These are phyloP conservation scores for Suhomyces prunicola DNA, from an alignment of 805 yeast species.

Conservation along the genomic window DNA sequence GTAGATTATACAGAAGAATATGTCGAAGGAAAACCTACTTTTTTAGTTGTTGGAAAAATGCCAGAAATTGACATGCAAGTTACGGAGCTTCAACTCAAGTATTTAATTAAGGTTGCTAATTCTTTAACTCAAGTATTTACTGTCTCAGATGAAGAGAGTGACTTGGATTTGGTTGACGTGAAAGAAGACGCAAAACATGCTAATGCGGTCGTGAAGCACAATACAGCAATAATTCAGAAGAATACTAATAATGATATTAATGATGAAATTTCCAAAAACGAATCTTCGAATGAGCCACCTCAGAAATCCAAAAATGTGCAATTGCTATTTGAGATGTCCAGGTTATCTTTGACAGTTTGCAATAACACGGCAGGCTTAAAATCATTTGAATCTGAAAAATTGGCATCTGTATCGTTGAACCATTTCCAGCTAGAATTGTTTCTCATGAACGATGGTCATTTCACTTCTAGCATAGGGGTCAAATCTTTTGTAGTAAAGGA, in stretches of 20 bases:
- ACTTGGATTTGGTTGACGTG: slow-evolving; percentile 49
- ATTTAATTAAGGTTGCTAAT: slow-evolving; percentile 52
- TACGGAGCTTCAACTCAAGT: slow-evolving; percentile 70
- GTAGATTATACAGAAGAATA: slow-evolving; percentile 52
- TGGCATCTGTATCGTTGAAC: slow-evolving; percentile 48
- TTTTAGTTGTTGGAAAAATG: slow-evolving; percentile 53
- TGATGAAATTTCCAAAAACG: not conserved
- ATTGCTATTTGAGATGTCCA: slow-evolving; percentile 58
- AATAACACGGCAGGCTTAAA: slow-evolving; percentile 43
- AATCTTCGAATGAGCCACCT: slow-evolving; percentile 10
- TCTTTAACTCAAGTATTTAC: slow-evolving; percentile 55
- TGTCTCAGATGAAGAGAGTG: slow-evolving; percentile 34
- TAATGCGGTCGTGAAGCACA: slow-evolving; percentile 43
- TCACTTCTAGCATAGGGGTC: slow-evolving; percentile 58
- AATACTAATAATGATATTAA: not conserved
- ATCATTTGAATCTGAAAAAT: slow-evolving; percentile 32
- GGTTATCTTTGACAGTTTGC: slow-evolving; percentile 58
- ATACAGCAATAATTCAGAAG: slow-evolving; percentile 3
- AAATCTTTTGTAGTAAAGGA: slow-evolving; percentile 78
- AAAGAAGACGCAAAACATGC: slow-evolving; percentile 65
- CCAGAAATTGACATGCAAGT: slow-evolving; percentile 61
- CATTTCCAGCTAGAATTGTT: slow-evolving; percentile 50
- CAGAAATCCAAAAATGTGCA: slow-evolving; percentile 38
- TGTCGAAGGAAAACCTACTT: slow-evolving; percentile 41
- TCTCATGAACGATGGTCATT: slow-evolving; percentile 53